Evolutionary conservation across 495 filamentous ascomycete species (phyloP), one percentile per base, ranked within the genome.

Genomic region (Annulohypoxylon moriforme): DNA sequence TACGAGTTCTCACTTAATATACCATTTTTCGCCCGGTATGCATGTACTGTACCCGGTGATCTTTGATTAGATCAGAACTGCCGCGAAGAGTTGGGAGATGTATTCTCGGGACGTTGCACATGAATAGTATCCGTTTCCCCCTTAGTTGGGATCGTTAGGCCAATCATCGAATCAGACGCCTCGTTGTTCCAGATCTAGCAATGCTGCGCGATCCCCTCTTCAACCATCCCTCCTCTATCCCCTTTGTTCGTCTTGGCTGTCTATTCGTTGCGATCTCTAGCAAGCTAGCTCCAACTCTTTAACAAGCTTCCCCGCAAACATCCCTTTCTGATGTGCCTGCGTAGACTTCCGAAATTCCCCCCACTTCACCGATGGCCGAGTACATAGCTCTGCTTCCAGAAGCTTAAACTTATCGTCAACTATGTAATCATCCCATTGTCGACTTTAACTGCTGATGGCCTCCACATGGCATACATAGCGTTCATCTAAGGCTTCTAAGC

Each of bases 291-390:
- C 72, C 68, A 71, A 67, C 22, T 38, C 63, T 60, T 53, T 69
- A 33, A 44, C 62, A 62, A 67, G 71, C 67, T 74, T 74, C 71
- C 71, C 71, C 72, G 68, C 67, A 71, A 64, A 70, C 24, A 47
- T 68, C 11, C 24, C 13, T 52, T 52, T 55, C 31, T 36, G 33
- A 34, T 58, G 52, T 50, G 29, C 34, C 40, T 60, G 10, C 60
- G 24, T 42, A 34, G 31, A 42, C 47, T 55, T 67, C 18, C 52
- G 10, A 52, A 6, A 52, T 52, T 22, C 34, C 49, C 75, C 44
- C 75, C 75, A 75, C 72, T 71, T 77, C 67, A 71, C 75, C 75
- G 72, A 77, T 53, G 49, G 57, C 72, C 75, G 72, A 75, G 36
- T 66, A 56, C 18, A 56, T 31, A 56, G 55, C 42, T 55, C 34